Evolutionary conservation across 129 eudicot species (phyloP), one percentile per base, ranked within the genome.

Genomic region (Daucus carota): DNA sequence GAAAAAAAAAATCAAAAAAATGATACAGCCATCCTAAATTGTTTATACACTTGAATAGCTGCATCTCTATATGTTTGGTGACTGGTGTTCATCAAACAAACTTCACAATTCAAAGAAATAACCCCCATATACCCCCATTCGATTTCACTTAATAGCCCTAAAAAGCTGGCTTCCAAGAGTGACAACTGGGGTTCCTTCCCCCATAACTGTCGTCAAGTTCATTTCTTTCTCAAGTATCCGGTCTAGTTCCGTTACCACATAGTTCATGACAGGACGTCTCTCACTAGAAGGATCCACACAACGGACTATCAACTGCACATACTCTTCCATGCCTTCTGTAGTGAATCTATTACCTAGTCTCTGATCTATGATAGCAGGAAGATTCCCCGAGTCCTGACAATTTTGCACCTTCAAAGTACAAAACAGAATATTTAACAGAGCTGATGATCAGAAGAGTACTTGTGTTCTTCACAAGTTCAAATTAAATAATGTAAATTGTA

Each of bases 141-240:
- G 13, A 50, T 67, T 20, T 90, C 60, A 93, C 81, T 85, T 90
- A 72, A 76, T 84, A 79, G 89, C 81, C 85, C 80, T 87, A 72
- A 93, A 93, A 72, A 93, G 98, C 80, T 93, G 98, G 82, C 98
- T 93, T 84, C 97, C 98, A 76, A 90, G 97, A 73, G 91, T 90
- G 68, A 93, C 97, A 34, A 89, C 92, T 11, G 97, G 98, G 80
- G 95, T 90, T 66, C 96, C 98, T 88, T 90, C 97, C 80, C 98
- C 97, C 97, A 93, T 90, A 46, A 89, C 86, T 47, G 96, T 93
- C n/a, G 98, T 93, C 85, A 88, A 85, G 81, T 87, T 93, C 98
- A 88, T 93, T 84, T 93, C 98, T 81, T 90, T 90, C 80, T 93
- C 98, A 34, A 93, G 92, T 77, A 88, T 88, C 47, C 92, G 83